Base-by-base conservation (phyloP, 192 early-diverging fungal genomes). In the Chytriomyces sp. region DNA sequence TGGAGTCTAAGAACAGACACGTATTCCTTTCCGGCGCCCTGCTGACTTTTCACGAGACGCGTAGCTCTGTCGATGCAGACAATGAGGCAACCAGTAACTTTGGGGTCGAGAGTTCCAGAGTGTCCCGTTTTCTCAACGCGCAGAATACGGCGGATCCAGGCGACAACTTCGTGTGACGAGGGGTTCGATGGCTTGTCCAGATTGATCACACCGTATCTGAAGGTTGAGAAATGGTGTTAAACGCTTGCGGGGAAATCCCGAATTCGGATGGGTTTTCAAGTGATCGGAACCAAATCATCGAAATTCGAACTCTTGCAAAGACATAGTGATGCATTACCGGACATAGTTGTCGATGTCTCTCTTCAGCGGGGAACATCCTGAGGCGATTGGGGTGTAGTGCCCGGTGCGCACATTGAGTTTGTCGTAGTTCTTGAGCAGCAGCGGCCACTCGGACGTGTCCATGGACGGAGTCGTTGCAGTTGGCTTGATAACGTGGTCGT, bases 101-200 rank as follows among this genome's bases (percentile, higher is more conserved):
- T 99, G 68, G 97, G 97, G 87, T 99, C 97, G 6, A 99, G 91
- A 8, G 97, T 99, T 60, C 97, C 97, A 80, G 91, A 93, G 90
- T 99, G 97, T 28, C 97, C 97, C 59, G 97, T 99, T 83, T 99
- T 99, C 79, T 99, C 96, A 28, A 95, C 95, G 66, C 94, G 91
- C 64, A 99, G 91, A 71, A 99, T 99, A 72, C 96, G 93, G 48
- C 95, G 91, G 82, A 99, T 96, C 97, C 97, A 99, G 68, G 97
- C 97, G 64, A 99, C 97, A 26, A 99, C 97, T 86, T 99, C 97
- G 89, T 99, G 97, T 64, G 97, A 99, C 67, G 96, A 98, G 64
- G 97, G 97, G 88, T 99, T 99, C 45, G 97, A 92, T 46, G 97
- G 97, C 88, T 99, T 99, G 89, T 99, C 97, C 75, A 99, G 89